Evolutionary conservation across 2,329 filamentous ascomycete genomes (phyloP).

Genomic region (Alternaria dauci): DNA sequence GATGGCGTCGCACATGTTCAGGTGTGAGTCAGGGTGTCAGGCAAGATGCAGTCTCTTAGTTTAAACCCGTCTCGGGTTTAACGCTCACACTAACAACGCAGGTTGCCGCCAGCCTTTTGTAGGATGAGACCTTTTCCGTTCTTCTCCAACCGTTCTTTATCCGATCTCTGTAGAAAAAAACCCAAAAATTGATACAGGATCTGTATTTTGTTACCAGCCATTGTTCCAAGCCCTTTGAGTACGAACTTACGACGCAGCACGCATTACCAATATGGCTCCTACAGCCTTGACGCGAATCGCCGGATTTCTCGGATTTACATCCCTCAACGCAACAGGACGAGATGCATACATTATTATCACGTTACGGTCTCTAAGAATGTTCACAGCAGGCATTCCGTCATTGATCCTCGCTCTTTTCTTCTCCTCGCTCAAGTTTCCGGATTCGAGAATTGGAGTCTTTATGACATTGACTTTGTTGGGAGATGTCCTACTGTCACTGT

Average conservation of each 20-base stretch:
- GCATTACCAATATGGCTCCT: slow-evolving; percentile 24
- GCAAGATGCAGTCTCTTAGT: background rate
- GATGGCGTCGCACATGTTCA: slow-evolving; percentile 3
- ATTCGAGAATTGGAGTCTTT: slow-evolving; percentile 50
- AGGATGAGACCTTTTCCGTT: slow-evolving; percentile 11
- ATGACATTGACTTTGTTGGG: slow-evolving; percentile 54
- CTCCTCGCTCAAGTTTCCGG: slow-evolving; percentile 45
- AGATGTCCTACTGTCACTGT: slow-evolving; percentile 48
- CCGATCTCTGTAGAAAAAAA: background rate
- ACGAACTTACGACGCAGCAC: background rate
- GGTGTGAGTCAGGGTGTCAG: slow-evolving; percentile 22
- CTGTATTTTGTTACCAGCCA: background rate
- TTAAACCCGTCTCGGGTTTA: slow-evolving; percentile 26
- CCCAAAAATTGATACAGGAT: background rate
- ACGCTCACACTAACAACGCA: slow-evolving; percentile 18
- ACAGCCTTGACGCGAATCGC: slow-evolving; percentile 32
- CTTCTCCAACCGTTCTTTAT: slow-evolving; percentile 18
- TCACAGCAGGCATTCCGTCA: slow-evolving; percentile 48
- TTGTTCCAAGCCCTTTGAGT: background rate
- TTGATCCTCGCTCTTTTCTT: slow-evolving; percentile 53
- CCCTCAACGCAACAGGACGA: slow-evolving; percentile 42
- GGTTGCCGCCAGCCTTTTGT: slow-evolving; percentile 13
- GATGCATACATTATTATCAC: slow-evolving; percentile 56
- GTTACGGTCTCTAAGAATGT: slow-evolving; percentile 46
- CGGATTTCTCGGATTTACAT: slow-evolving; percentile 43